These are phyloP conservation scores for Amanita rubescens DNA, from an alignment of 768 basidiomycete genomes.

Conservation along the genomic window DNA sequence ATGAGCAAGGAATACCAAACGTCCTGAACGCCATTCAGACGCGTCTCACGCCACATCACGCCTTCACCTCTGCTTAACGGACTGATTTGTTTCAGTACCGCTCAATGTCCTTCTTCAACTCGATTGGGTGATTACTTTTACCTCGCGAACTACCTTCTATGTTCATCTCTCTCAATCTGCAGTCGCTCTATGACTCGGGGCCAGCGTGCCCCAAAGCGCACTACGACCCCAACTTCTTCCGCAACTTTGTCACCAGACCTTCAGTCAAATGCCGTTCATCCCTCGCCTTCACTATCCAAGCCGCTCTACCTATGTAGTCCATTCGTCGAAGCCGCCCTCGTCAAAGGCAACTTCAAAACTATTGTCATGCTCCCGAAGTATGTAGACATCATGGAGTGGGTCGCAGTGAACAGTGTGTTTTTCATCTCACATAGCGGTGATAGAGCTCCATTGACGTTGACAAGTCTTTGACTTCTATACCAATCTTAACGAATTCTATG, in stretches of 20 bases:
- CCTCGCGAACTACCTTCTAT: not conserved
- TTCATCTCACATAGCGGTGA: not conserved
- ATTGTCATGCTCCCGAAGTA: conserved; percentile 95
- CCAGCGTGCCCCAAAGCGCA: conserved; percentile 59
- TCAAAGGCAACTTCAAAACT: conserved; percentile 97
- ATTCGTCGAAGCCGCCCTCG: conserved; percentile 93
- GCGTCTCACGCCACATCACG: not conserved
- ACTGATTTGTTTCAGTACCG: conserved; percentile 18
- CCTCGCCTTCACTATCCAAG: conserved; percentile 37
- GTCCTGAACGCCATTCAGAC: not conserved
- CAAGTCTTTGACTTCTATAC: conserved; percentile 97
- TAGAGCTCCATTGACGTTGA: not conserved
- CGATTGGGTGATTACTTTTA: conserved; percentile 51
- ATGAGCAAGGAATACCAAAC: not conserved
- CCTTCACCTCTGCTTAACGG: not conserved
- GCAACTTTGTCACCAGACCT: conserved; percentile 43
- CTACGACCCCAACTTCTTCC: conserved; percentile 67
- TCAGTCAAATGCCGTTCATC: conserved; percentile 24
- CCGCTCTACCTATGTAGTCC: conserved; percentile 89
- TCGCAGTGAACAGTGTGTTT: conserved; percentile 63
- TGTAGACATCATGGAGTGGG: conserved; percentile 98
- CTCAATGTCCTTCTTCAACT: conserved; percentile 78
- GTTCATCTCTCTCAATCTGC: conserved; percentile 6
- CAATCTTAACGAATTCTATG: conserved; percentile 96
- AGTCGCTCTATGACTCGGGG: conserved; percentile 70